Conservation (phyloP, 2,329 filamentous ascomycete species). For the Exophiala sp. region DNA sequence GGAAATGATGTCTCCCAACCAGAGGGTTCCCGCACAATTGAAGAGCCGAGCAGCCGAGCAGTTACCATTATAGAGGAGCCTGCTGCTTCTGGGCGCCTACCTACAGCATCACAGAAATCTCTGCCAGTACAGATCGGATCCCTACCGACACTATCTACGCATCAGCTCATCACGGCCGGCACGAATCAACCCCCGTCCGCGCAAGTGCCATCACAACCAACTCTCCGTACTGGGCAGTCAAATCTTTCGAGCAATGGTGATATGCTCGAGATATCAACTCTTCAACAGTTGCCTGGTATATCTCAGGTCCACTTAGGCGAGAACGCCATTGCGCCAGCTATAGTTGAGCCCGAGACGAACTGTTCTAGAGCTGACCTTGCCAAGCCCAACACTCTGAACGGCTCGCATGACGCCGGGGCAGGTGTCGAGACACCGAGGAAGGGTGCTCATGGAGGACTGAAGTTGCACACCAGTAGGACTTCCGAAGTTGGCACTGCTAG, state of each 20-base stretch:
- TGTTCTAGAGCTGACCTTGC: background rate
- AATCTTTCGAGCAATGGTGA: constrained; percentile 16
- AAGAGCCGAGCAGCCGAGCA: background rate
- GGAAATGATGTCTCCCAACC: no score
- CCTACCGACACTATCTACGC: constrained; percentile 5
- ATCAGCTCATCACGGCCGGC: constrained; percentile 10
- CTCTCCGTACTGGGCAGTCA: constrained; percentile 6
- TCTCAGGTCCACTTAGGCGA: background rate
- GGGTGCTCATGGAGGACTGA: background rate
- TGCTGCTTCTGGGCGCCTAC: constrained; percentile 2
- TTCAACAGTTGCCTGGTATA: no score
- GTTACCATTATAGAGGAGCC: background rate
- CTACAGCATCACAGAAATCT: constrained; percentile 1
- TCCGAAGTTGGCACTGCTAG: constrained; percentile 27
- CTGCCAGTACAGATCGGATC: background rate
- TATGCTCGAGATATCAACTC: no score
- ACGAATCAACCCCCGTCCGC: constrained; percentile 12
- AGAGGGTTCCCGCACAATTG: no score
- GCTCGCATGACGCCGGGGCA: background rate
- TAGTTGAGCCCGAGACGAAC: background rate
- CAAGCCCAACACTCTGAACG: background rate
- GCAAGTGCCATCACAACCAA: constrained; percentile 4
- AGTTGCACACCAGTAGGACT: background rate
- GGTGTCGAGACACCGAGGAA: background rate
- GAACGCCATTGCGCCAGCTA: no score